Base-by-base conservation (phyloP, 2,329 filamentous ascomycete species). In the Trichoderma lentiforme region DNA sequence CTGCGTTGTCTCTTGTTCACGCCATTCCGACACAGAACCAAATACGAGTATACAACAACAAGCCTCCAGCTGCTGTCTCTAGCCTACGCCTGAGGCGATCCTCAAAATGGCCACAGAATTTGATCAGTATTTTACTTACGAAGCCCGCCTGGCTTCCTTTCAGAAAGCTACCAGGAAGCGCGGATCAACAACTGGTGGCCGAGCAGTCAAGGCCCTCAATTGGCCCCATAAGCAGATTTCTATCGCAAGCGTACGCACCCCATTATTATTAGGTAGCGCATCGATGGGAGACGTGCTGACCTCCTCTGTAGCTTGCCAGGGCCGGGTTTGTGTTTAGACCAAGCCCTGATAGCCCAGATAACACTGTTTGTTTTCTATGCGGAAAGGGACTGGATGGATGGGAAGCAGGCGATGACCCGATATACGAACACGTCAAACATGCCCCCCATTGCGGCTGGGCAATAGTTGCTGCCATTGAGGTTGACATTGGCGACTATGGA, bases 311-410 rank as follows among this genome's bases (percentile, higher is more conserved):
- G 92, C 91, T 99, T 77, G 95, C 96, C 5, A 90, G 89, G 78
- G 95, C 96, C 71, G 96, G 96, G 47, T 97, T 99, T 83, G 96
- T 92, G 83, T 98, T 93, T 83, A 89, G 91, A 73, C 95, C 96
- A 2, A 89, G 88, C 15, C 86, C 89, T 66, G 87, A 89, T 61
- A 93, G 90, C 78, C 91, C 91, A 47, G 96, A 99, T 81, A 98
- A 98, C 81, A 93, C 93, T 62, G 88, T 90, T 76, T 99, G 96
- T 81, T 98, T 97, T 81, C 86, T 94, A 47, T 99, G 96, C 83
- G 85, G 90, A 74, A 92, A 93, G 79, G 89, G 91, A 70, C 87
- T 99, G 14, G 94, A 97, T 79, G 95, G 94, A 73, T 99, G 96
- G 96, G 95, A 98, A 77, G 87, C 91, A 51, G 90, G 91, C 26